Base-by-base conservation (phyloP, 2,329 filamentous ascomycete genomes). In the Fusarium marasasianum region DNA sequence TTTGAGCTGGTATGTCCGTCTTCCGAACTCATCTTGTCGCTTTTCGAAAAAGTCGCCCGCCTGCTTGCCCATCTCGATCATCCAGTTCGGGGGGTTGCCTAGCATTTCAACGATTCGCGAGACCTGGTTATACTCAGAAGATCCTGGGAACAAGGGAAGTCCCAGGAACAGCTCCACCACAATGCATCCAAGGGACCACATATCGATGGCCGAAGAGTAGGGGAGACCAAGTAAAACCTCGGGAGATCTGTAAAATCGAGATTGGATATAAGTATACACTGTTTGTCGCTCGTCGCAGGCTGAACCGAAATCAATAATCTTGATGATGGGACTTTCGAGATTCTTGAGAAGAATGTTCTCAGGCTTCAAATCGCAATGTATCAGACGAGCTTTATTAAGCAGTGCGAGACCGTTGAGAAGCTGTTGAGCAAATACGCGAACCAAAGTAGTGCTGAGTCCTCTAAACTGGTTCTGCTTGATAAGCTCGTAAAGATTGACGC, bases 401-500 rank as follows among this genome's bases (percentile, higher is more conserved):
- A 99, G 86, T 59, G 95, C 94, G 63, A 99, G 86, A 6, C 96
- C 96, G 78, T 97, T 98, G 71, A 99, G 88, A 64, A 99, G 86
- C 84, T 99, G 96, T 82, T 99, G 96, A 18, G 96, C 96, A 83
- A 99, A 99, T 26, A 99, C 96, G 66, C 96, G 93, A 51, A 99
- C 96, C 54, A 99, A 89, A 1, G 96, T 99, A 29, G 96, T 99
- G 84, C 96, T 98, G 74, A 99, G 86, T 63, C 96, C 96, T 76
- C 96, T 92, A 89, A 99, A 99, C 81, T 99, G 96, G 81, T 99
- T 99, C 83, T 99, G 96, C 86, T 99, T 99, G 86, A 99, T 99
- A 73, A 99, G 87, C 84, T 99, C 96, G 84, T 99, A 99, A 72
- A 99, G 84, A 81, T 99, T 99, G 82, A 99, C 96, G 78, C 96